Percentiles rank a stretch among this genome's conserved stretches.
Conservation (phyloP, 1,139 yeast species). For the Scheffersomyces insectosa region DNA sequence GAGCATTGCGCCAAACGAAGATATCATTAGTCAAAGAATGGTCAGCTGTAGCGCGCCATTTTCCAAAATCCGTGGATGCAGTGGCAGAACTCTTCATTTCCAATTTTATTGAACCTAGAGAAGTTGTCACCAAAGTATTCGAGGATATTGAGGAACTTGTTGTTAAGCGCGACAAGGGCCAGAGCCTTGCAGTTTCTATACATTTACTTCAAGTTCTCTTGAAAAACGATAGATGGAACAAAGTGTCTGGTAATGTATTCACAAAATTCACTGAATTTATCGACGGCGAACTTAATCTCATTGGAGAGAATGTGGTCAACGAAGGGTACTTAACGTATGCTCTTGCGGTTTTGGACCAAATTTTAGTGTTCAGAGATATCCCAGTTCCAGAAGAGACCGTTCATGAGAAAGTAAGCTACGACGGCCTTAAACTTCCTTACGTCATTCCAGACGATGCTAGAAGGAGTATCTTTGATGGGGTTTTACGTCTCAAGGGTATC, state of each 20-base stretch:
- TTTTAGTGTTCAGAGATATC: slow-evolving; percentile 45
- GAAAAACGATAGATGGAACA: slow-evolving; percentile 7
- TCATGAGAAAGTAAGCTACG: slow-evolving; percentile 7
- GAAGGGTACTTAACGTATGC: slow-evolving; percentile 54
- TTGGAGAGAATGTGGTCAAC: slow-evolving; percentile 31
- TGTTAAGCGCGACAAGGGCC: slow-evolving; percentile 11
- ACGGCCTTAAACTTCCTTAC: slow-evolving; percentile 7
- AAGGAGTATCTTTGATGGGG: slow-evolving; percentile 39
- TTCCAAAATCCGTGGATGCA: slow-evolving; percentile 50
- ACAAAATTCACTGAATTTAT: slow-evolving; percentile 41
- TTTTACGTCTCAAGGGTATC: slow-evolving; percentile 42
- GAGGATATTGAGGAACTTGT: slow-evolving; percentile 13
- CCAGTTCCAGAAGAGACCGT: slow-evolving; percentile 30
- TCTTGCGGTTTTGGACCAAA: slow-evolving; percentile 49
- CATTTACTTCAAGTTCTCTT: slow-evolving; percentile 9
- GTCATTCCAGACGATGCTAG: slow-evolving; percentile 29
- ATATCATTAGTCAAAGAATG: slow-evolving; percentile 41
- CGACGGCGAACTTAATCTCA: slow-evolving; percentile 28
- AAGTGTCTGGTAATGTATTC: slow-evolving; percentile 10
- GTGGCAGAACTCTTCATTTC: slow-evolving; percentile 48
- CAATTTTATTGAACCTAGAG: slow-evolving; percentile 7
- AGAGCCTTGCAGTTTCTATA: slow-evolving; percentile 8
- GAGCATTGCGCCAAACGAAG: slow-evolving; percentile 32
- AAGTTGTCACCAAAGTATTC: slow-evolving; percentile 11
- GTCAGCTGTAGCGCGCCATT: slow-evolving; percentile 48